Evolutionary conservation across 2,329 filamentous ascomycete species (phyloP).

Genomic region (Hymenoscyphus fraxineus): DNA sequence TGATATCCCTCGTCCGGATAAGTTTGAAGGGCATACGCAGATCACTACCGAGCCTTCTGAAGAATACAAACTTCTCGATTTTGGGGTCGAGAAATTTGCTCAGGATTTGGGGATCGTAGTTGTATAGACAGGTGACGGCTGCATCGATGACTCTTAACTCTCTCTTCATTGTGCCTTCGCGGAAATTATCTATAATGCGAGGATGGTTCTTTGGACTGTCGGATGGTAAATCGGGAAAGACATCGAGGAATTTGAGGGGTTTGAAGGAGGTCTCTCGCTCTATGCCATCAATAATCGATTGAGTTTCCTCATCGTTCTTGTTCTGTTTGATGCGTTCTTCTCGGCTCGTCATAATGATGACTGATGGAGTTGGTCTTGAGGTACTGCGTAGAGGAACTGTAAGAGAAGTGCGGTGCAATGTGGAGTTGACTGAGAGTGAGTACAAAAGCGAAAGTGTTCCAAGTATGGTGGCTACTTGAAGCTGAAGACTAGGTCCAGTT

Average conservation of each 20-base stretch:
- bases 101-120: neutral
- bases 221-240: neutral
- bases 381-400: too few species aligned
- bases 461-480: too few species aligned
- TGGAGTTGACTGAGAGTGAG: too few species aligned
- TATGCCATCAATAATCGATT: neutral
- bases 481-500: too few species aligned
- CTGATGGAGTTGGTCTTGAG: too few species aligned
- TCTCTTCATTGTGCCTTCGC: neutral
- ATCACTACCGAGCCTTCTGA: neutral
- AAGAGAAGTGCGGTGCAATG: too few species aligned
- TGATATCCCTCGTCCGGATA: neutral
- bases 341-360: too few species aligned
- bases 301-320: neutral
- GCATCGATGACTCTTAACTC: neutral
- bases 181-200: neutral
- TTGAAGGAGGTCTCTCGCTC: neutral
- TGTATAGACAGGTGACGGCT: neutral
- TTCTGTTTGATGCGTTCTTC: neutral
- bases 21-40: neutral
- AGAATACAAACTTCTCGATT: neutral
- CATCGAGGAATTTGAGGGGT: neutral
- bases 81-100: neutral
- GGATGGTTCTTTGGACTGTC: neutral
- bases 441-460: too few species aligned